Percentiles rank a stretch among this genome's conserved stretches.
Evolutionary conservation across 805 yeast genomes (phyloP).

Genomic region (Ogataea paraovalis): DNA sequence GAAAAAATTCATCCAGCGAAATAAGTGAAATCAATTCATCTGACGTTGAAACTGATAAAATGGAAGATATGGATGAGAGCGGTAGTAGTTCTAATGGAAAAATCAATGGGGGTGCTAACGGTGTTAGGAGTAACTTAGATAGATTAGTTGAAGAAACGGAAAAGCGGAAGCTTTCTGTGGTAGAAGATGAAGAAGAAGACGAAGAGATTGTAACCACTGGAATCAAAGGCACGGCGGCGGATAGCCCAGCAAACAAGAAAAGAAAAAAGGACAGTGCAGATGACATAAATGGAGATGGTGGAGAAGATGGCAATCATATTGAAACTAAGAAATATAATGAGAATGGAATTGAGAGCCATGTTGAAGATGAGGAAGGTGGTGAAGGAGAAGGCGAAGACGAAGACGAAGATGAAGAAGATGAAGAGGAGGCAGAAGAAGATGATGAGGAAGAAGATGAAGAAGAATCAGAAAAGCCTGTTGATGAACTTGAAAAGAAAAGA

Average conservation of each 20-base stretch:
- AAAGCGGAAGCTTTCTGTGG: slow-evolving; percentile 24
- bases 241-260: not conserved
- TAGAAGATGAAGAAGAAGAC: slow-evolving; percentile 24
- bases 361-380: slow-evolving; percentile 5
- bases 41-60: slow-evolving; percentile 89
- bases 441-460: slow-evolving; percentile 14
- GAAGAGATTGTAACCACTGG: not conserved
- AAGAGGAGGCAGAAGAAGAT: slow-evolving; percentile 12
- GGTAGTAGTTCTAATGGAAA: not conserved
- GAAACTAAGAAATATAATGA: slow-evolving; percentile 2
- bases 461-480: slow-evolving; percentile 23
- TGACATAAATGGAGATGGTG: slow-evolving; percentile 6
- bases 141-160: slow-evolving; percentile 36
- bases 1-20: slow-evolving; percentile 17
- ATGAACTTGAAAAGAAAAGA: slow-evolving; percentile 18
- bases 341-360: slow-evolving; percentile 1
- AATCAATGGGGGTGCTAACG: not conserved
- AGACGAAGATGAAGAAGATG: slow-evolving; percentile 10
- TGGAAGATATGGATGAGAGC: slow-evolving; percentile 56
- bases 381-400: slow-evolving; percentile 1
- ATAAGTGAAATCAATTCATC: slow-evolving; percentile 41
- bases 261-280: slow-evolving; percentile 22
- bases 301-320: not conserved
- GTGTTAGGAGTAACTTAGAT: slow-evolving; percentile 36
- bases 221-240: not conserved